These are phyloP conservation scores for Xylaria castorea DNA, from an alignment of 495 filamentous ascomycete species.

Conservation along the genomic window DNA sequence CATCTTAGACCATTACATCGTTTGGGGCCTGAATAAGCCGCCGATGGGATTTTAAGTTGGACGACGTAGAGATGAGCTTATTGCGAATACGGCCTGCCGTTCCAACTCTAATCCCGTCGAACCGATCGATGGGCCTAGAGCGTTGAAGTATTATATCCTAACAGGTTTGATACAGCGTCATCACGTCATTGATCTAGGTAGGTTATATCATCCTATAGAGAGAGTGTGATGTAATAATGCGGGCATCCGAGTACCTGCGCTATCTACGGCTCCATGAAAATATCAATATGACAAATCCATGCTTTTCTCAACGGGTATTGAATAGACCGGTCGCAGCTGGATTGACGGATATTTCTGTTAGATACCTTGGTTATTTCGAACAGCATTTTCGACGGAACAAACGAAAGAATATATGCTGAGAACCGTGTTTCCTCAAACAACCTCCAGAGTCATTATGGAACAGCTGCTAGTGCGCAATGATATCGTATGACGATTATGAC, in stretches of 20 bases:
- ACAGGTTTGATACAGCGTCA: background rate
- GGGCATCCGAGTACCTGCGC: background rate
- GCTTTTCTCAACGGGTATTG: background rate
- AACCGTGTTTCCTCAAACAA: background rate
- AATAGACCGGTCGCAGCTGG: background rate
- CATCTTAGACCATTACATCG: background rate
- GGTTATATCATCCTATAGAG: background rate
- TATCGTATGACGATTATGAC: background rate
- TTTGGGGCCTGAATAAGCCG: background rate
- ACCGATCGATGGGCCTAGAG: too few species aligned
- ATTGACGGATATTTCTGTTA: background rate
- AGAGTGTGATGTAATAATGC: background rate
- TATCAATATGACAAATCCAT: background rate
- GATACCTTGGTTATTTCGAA: background rate
- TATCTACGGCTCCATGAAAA: background rate
- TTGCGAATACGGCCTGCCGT: background rate
- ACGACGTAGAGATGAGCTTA: constrained; percentile 18
- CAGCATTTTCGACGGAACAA: background rate
- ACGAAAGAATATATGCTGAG: background rate
- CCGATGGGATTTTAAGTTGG: background rate
- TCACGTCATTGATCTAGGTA: constrained; percentile 8
- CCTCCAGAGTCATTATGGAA: background rate
- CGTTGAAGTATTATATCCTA: background rate
- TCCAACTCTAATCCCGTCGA: background rate
- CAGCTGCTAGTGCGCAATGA: background rate